A percentile compares a stretch with the other conserved stretches of the same genome.
phyloP scores from a whole-genome alignment of 257 asterid species.

The Solanum gracilifrons region DNA sequence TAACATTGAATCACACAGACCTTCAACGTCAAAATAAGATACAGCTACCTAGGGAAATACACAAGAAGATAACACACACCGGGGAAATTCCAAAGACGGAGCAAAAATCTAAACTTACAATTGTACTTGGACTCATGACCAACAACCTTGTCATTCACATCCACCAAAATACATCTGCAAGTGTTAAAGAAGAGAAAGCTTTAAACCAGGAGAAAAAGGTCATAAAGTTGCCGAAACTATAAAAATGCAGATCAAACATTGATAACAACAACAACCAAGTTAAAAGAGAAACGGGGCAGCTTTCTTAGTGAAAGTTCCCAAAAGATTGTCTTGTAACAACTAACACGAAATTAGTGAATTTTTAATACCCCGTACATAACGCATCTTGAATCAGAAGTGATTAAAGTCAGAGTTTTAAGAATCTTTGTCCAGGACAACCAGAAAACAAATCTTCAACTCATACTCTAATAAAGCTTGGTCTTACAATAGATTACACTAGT shows the following conservation, averaged over 20 bases:
- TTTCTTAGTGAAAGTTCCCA: not conserved
- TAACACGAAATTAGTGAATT: not conserved
- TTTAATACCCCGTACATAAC: not conserved
- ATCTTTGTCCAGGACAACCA: not conserved
- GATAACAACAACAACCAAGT: not conserved
- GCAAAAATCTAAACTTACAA: slow-evolving; percentile 38
- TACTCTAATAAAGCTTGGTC: not conserved
- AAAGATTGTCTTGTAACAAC: not conserved
- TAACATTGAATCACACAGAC: not conserved
- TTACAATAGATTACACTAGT: not conserved
- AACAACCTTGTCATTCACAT: slow-evolving; percentile 67
- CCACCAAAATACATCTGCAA: slow-evolving; percentile 93
- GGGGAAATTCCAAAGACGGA: not conserved
- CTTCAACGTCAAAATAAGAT: not conserved
- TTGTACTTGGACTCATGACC: slow-evolving; percentile 93
- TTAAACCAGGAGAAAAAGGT: not conserved
- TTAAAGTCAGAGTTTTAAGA: not conserved
- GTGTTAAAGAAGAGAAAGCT: not conserved
- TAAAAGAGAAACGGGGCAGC: not conserved
- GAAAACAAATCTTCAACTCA: not conserved
- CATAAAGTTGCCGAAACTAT: not conserved
- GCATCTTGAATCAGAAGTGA: not conserved
- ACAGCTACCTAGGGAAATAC: not conserved
- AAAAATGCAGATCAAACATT: not conserved
- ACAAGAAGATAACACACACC: not conserved